phyloP scores from a whole-genome alignment of 495 filamentous ascomycete genomes.

The Trichocladium uniseriatum region DNA sequence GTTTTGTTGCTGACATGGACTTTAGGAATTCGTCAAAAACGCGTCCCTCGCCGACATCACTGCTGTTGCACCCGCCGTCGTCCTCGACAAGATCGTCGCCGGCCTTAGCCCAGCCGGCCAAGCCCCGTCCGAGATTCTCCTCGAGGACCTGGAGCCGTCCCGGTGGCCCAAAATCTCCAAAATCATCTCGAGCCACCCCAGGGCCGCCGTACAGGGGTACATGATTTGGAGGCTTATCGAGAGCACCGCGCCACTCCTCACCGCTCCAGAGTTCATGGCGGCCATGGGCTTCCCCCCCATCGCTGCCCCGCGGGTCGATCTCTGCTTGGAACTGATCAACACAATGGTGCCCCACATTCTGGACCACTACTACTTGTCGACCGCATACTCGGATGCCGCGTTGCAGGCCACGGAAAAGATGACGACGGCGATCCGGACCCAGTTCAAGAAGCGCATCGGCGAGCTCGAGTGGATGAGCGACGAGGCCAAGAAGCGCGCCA shows the following conservation, averaged over 20 bases:
- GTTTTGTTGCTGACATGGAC: neutral
- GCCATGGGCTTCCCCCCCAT: neutral
- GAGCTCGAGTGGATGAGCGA: constrained; percentile 59
- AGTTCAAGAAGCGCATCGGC: constrained; percentile 47
- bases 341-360: constrained; percentile 42
- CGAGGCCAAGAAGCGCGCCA: constrained; percentile 51
- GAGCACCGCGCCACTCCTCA: neutral
- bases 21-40: constrained; percentile 24
- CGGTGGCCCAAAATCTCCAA: constrained; percentile 4
- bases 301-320: too few species aligned
- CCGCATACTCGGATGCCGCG: constrained; percentile 53
- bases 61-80: constrained; percentile 46
- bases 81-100: constrained; percentile 43
- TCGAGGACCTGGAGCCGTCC: constrained; percentile 17
- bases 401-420: constrained; percentile 61
- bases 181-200: neutral
- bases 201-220: constrained; percentile 1
- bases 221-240: neutral
- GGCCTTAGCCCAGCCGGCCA: constrained; percentile 44
- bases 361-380: constrained; percentile 60
- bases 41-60: constrained; percentile 39
- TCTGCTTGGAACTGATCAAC: constrained; percentile 48
- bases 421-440: constrained; percentile 59
- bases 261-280: neutral
- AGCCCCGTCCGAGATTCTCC: constrained; percentile 44